Conservation (phyloP, 2,329 filamentous ascomycete genomes). For the Nemania bipapillata region DNA sequence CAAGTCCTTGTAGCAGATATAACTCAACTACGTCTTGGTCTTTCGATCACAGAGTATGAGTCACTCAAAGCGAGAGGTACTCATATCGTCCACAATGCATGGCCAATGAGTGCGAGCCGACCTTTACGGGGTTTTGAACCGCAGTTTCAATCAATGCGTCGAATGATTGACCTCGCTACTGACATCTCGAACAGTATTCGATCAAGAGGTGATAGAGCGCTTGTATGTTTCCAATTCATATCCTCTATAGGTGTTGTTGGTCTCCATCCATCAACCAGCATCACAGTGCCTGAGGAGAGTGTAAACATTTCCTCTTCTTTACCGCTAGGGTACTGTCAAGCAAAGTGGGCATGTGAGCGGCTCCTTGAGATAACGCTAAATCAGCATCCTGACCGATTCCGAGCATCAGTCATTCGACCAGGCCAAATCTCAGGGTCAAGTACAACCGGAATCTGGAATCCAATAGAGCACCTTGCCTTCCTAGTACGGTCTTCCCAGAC, state of each 20-base stretch:
- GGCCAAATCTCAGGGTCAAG: conserved; percentile 60
- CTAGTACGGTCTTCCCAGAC: conserved; percentile 58
- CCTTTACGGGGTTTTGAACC: conserved; percentile 54
- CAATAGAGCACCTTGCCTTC: conserved; percentile 57
- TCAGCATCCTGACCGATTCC: conserved; percentile 40
- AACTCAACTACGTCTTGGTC: conserved; percentile 56
- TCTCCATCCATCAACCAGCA: conserved; percentile 50
- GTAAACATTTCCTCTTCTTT: conserved; percentile 45
- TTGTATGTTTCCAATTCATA: conserved; percentile 57
- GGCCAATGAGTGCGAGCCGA: conserved; percentile 60
- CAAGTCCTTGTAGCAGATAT: conserved; percentile 56
- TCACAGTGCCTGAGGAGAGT: conserved; percentile 52
- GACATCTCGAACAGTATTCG: conserved; percentile 47
- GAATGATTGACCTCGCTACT: conserved; percentile 59
- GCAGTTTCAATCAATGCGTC: conserved; percentile 59
- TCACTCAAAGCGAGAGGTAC: conserved; percentile 53
- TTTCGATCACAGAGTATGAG: conserved; percentile 54
- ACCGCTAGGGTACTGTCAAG: conserved; percentile 57
- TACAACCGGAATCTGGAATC: conserved; percentile 57
- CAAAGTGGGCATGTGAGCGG: conserved; percentile 59
- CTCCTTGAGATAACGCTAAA: conserved; percentile 58
- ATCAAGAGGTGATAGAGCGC: conserved; percentile 21
- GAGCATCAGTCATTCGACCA: conserved; percentile 54
- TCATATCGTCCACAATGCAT: conserved; percentile 64
- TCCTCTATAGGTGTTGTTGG: conserved; percentile 57